These are phyloP conservation scores for Hysterium pulicare DNA, from an alignment of 2,329 filamentous ascomycete species.

Conservation along the genomic window DNA sequence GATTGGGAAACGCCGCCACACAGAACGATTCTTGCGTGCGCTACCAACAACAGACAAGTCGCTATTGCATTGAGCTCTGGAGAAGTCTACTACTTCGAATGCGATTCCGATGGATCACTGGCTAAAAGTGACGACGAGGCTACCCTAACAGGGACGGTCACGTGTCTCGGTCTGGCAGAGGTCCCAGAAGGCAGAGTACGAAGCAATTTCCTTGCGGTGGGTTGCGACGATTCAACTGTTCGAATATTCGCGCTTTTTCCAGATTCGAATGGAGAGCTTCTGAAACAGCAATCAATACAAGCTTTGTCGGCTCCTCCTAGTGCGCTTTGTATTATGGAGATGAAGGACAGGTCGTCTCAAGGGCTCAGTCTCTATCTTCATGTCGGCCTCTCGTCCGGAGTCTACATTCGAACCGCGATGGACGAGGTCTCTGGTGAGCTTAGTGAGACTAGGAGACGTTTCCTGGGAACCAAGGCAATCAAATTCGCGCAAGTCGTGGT, in stretches of 20 bases:
- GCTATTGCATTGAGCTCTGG: constrained; percentile 91
- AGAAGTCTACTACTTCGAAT: constrained; percentile 97
- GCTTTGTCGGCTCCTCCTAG: constrained; percentile 88
- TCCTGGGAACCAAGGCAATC: constrained; percentile 85
- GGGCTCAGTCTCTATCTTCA: constrained; percentile 89
- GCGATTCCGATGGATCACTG: constrained; percentile 85
- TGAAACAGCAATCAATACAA: constrained; percentile 93
- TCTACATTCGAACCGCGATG: constrained; percentile 90
- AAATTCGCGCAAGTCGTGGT: constrained; percentile 90
- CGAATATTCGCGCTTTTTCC: constrained; percentile 87
- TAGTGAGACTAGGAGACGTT: constrained; percentile 90
- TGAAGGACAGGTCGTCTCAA: constrained; percentile 89
- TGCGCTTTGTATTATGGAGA: constrained; percentile 84
- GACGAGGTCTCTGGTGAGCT: constrained; percentile 95
- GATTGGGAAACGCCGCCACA: constrained; percentile 94
- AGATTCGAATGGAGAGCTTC: constrained; percentile 63
- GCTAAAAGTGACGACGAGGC: constrained; percentile 92
- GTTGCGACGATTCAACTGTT: constrained; percentile 94
- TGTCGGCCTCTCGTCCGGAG: constrained; percentile 91
- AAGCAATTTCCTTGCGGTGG: constrained; percentile 91
- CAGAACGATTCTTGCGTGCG: constrained; percentile 89
- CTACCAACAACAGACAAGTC: constrained; percentile 90
- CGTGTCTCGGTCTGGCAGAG: constrained; percentile 87
- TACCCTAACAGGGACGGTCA: constrained; percentile 93
- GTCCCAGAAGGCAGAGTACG: constrained; percentile 86